Base-by-base conservation (phyloP, 805 yeast genomes). In the Lachancea fermentati region DNA sequence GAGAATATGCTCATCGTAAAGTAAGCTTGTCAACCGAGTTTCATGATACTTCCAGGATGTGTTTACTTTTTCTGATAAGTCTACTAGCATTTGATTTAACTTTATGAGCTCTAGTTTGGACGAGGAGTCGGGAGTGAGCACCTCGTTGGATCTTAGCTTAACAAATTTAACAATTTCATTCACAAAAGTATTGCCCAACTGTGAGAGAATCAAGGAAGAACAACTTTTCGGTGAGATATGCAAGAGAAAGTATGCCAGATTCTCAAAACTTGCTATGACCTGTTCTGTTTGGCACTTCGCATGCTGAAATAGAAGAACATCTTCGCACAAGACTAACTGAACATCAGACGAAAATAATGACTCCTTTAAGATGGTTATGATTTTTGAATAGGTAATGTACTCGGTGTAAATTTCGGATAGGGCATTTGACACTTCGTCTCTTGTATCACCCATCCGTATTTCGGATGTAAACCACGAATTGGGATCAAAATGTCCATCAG, bases 81-180 rank as follows among this genome's bases (percentile, higher is more conserved):
- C 32, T 14, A 18, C 32, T 4, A 58, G 38, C 7, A 29, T 30
- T 2, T 39, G 25, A 37, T 51, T 51, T 1, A 52, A 36, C 6
- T 31, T 14, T 2, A 15, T n/a, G 4, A 52, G 34, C 19, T 30
- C 29, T 4, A 28, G 36, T 19, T 45, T 52, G 4, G 49, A 32
- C 1, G 35, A 14, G 3, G 39, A 6, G 15, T 48, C 45, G 1
- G 34, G n/a, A 47, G 45, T 14, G 51, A 45, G 36, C 13, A 39
- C 2, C 53, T 42, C n/a, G 29, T 9, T 9, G 45, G 49, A 2
- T 57, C 50, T 36, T 57, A 51, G 16, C 32, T 37, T 41, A 7
- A 58, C 44, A 15, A 48, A 44, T 32, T 53, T 59, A 5, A 42
- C 13, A n/a, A 59, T 31, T 42, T 60, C 63, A 11, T 38, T 52